Evolutionary conservation across 192 early-diverging fungal genomes (phyloP).

Genomic region (Backusella tarrabulga): DNA sequence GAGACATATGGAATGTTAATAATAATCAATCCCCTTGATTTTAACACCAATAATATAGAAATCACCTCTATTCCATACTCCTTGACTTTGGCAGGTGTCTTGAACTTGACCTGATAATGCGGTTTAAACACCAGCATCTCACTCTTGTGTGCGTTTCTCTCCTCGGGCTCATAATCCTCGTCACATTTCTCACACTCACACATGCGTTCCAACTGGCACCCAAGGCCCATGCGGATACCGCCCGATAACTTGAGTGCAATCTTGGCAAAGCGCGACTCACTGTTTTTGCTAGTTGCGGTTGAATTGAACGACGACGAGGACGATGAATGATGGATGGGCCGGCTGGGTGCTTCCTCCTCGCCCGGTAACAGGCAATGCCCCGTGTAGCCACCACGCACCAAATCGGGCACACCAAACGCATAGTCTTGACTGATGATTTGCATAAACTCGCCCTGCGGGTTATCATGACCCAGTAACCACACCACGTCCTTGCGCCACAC

Average conservation of each 20-base stretch:
- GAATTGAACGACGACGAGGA: slow-evolving; percentile 8
- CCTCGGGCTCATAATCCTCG: neutral
- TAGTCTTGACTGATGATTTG: slow-evolving; percentile 43
- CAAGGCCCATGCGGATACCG: slow-evolving; percentile 44
- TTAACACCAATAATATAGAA: neutral
- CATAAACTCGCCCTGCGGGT: slow-evolving; percentile 41
- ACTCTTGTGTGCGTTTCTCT: slow-evolving; percentile 22
- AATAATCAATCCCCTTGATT: neutral
- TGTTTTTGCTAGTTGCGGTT: neutral
- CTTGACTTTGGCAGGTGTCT: slow-evolving; percentile 30
- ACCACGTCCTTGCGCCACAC: slow-evolving; percentile 37
- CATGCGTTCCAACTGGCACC: slow-evolving; percentile 38
- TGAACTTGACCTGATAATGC: slow-evolving; percentile 41
- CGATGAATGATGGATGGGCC: neutral
- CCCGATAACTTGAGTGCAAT: slow-evolving; percentile 37
- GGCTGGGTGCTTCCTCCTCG: neutral
- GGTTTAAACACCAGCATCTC: slow-evolving; percentile 34
- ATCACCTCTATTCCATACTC: slow-evolving; percentile 24
- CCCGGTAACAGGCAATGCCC: slow-evolving; percentile 16
- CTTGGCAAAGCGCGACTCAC: slow-evolving; percentile 23
- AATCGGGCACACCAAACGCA: slow-evolving; percentile 41
- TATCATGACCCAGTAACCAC: slow-evolving; percentile 34
- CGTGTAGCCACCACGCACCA: slow-evolving; percentile 33
- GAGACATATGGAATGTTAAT: neutral
- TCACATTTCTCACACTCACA: slow-evolving; percentile 31